Evolutionary conservation across 2,329 filamentous ascomycete species (phyloP).

Genomic region (Aspergillus eucalypticola): DNA sequence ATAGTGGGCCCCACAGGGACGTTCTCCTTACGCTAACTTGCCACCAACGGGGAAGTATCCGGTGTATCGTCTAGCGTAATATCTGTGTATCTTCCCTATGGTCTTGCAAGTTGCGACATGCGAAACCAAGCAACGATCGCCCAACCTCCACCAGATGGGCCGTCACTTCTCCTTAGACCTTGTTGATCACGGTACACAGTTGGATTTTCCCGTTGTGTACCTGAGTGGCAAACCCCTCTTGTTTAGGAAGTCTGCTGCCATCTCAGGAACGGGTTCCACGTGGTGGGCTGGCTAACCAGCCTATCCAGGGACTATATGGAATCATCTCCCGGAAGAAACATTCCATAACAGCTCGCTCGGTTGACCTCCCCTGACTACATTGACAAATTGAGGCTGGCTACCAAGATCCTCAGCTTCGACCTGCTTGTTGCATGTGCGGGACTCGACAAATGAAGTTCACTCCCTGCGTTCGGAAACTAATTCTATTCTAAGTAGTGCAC

Average conservation of each 20-base stretch:
- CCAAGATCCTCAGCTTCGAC: background rate
- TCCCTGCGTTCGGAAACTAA: background rate
- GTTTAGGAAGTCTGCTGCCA: background rate
- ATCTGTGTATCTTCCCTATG: background rate
- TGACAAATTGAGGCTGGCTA: background rate
- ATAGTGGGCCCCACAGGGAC: background rate
- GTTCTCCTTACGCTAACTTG: background rate
- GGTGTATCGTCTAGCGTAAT: background rate
- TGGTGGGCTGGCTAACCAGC: background rate
- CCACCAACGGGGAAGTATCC: background rate
- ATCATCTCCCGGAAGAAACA: background rate
- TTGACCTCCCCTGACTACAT: background rate
- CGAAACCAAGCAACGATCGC: background rate
- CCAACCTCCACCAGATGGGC: background rate
- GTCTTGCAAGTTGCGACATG: background rate
- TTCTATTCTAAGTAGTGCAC: background rate
- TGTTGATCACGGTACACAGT: background rate
- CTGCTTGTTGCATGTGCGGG: background rate
- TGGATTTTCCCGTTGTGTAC: background rate
- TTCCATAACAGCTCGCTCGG: background rate
- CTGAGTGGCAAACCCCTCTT: background rate
- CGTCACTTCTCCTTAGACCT: background rate
- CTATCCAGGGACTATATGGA: background rate
- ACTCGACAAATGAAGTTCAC: background rate
- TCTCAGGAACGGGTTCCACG: background rate